Evolutionary conservation across 192 early-diverging fungal species (phyloP), one percentile per base, ranked within the genome.

Genomic region (Kappamyces sp.): DNA sequence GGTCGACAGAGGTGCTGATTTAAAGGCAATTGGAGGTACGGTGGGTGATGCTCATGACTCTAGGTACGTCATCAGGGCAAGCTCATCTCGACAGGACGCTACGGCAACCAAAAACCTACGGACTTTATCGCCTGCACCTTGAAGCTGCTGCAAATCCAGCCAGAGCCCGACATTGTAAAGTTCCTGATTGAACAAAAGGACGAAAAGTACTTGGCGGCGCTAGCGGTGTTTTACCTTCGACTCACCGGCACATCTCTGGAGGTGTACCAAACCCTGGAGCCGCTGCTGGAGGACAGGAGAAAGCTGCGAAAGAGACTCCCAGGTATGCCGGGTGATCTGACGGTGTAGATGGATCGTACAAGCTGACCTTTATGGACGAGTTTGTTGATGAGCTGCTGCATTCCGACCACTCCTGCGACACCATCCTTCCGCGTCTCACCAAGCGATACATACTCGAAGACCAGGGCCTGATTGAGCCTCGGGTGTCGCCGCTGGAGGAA

Each of bases 111-210:
- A 49, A 83, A 84, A 62, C 94, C 96, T 1, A 92, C 90, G 32
- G 87, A 91, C 55, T 99, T 99, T 64, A 65, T 96, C 13, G 96
- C 93, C 60, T 74, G 96, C 2, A 66, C 79, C 1, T 75, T 97
- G 10, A 97, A 97, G 64, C 70, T 97, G 51, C 75, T 99, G 7
- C 93, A 97, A 66, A 72, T 99, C 8, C 92, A 97, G 66, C 96
- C 96, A 13, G 85, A 91, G 41, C 78, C 84, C 35, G 82, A 89
- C 15, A 99, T 97, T 73, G 65, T 95, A 0, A 67, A 87, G 57
- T 85, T 88, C 44, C 12, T 12, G 23, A n/a, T 46, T 46, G 12
- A 46, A 46, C 12, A n/a, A 48, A 79, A 87, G 50, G 87, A 93
- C 41, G 89, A 85, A 67, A 92, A 92, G 76, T 92, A 98, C 68